Conservation (phyloP, 2,329 filamentous ascomycete species). For the Nothophaeocryptopus gaeumannii region DNA sequence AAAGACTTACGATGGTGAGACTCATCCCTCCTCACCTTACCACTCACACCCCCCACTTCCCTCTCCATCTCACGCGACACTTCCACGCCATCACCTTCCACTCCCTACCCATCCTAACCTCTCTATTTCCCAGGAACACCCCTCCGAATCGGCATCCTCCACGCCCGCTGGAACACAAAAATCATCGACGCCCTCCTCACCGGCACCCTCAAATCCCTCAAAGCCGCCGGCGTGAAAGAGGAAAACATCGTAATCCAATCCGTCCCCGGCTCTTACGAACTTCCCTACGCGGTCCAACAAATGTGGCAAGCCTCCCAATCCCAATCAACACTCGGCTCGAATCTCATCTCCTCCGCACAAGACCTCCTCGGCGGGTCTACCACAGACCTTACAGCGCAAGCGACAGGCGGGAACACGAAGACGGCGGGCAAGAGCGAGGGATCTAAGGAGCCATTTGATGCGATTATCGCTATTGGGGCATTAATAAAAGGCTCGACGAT, state of each 20-base stretch:
- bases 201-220: slow-evolving; percentile 75
- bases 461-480: slow-evolving; percentile 90
- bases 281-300: slow-evolving; percentile 86
- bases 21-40: slow-evolving; percentile 3
- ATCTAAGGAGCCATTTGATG: slow-evolving; percentile 70
- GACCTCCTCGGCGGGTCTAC: slow-evolving; percentile 69
- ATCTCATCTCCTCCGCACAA: slow-evolving; percentile 64
- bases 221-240: slow-evolving; percentile 75
- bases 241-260: slow-evolving; percentile 86
- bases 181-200: slow-evolving; percentile 83
- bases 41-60: slow-evolving; percentile 1
- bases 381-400: slow-evolving; percentile 63
- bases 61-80: neutral
- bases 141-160: slow-evolving; percentile 89
- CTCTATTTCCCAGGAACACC: slow-evolving; percentile 43
- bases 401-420: slow-evolving; percentile 6
- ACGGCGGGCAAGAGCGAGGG: slow-evolving; percentile 9
- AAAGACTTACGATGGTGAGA: slow-evolving; percentile 56
- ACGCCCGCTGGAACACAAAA: slow-evolving; percentile 88
- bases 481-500: slow-evolving; percentile 98
- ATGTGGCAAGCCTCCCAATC: slow-evolving; percentile 54
- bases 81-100: slow-evolving; percentile 3
- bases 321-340: slow-evolving; percentile 60
- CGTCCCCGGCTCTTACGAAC: slow-evolving; percentile 91
- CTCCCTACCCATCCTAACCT: slow-evolving; percentile 3